A percentile compares a stretch with the other conserved stretches of the same genome.
phyloP scores from a whole-genome alignment of 345 rosid genomes.

The Psidium guajava region DNA sequence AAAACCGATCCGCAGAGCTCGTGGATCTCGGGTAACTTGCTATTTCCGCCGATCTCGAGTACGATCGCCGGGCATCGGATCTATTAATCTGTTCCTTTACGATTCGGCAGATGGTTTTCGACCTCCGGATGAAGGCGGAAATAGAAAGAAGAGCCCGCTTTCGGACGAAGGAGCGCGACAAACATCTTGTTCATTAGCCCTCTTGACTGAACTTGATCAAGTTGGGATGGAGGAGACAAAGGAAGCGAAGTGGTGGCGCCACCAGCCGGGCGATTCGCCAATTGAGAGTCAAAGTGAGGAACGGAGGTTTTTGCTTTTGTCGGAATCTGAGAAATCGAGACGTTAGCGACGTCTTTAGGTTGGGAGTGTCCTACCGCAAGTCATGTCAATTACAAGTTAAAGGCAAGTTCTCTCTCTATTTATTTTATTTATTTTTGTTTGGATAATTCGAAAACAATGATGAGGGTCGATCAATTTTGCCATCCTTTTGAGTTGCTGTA shows the following conservation, averaged over 20 bases:
- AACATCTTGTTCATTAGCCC: background rate
- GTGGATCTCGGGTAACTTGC: no score
- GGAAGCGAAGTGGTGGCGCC: background rate
- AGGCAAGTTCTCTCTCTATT: background rate
- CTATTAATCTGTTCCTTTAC: background rate
- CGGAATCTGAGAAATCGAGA: background rate
- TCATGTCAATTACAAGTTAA: background rate
- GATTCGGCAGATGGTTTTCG: background rate
- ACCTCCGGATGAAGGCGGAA: background rate
- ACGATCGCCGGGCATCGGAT: background rate
- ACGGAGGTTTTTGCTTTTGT: background rate
- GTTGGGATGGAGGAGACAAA: background rate
- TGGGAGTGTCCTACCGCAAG: background rate
- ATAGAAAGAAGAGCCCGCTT: background rate
- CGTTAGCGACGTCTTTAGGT: background rate
- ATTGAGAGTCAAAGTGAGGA: background rate
- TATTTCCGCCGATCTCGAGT: background rate
- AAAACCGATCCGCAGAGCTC: background rate
- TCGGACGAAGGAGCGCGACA: background rate
- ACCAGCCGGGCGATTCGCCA: background rate
- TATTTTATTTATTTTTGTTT: background rate
- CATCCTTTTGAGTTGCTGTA: background rate
- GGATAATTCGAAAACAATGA: background rate
- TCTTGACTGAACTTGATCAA: background rate
- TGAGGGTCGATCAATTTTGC: background rate